Conservation (phyloP, 2,329 filamentous ascomycete species). For the Dichotomopilus funicola region DNA sequence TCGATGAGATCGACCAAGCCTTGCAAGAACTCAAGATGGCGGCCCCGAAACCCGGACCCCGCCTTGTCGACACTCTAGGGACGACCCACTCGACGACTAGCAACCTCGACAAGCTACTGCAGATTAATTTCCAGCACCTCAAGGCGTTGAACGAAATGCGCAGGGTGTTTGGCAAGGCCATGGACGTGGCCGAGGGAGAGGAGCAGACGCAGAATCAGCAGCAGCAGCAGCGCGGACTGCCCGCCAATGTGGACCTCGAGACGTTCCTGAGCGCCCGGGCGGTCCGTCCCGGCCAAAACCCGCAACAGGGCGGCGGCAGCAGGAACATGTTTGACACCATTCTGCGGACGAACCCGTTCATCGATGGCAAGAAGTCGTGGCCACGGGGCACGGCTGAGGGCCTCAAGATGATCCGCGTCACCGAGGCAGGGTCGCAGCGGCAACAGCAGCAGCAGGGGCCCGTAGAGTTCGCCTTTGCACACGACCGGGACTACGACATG, state of each 20-base stretch:
- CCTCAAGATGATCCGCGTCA: constrained; percentile 65
- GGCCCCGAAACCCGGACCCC: constrained; percentile 7
- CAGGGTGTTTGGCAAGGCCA: constrained; percentile 50
- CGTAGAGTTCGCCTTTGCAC: constrained; percentile 69
- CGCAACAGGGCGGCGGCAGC: constrained; percentile 41
- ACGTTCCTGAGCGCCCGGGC: constrained; percentile 38
- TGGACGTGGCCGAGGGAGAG: constrained; percentile 46
- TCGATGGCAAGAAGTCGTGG: constrained; percentile 84
- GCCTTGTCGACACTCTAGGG: constrained; percentile 2
- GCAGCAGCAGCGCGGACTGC: constrained; percentile 31
- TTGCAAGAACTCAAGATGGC: constrained; percentile 43
- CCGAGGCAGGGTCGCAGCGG: constrained; percentile 29
- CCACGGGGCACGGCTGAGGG: constrained; percentile 72
- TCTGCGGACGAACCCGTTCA: constrained; percentile 71
- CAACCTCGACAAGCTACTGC: constrained; percentile 32
- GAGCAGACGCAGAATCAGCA: constrained; percentile 37
- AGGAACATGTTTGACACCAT: constrained; percentile 65
- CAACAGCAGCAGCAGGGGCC: constrained; percentile 26
- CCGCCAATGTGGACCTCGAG: constrained; percentile 51
- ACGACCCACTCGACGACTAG: constrained; percentile 7
- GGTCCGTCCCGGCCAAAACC: constrained; percentile 30
- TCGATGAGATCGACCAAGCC: constrained; percentile 52
- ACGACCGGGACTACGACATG: constrained; percentile 66
- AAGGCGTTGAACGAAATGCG: constrained; percentile 90
- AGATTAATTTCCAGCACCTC: constrained; percentile 60